These are phyloP conservation scores for Pseudomicrostroma phylloplanum DNA, from an alignment of 1,284 basidiomycete species.

Conservation along the genomic window DNA sequence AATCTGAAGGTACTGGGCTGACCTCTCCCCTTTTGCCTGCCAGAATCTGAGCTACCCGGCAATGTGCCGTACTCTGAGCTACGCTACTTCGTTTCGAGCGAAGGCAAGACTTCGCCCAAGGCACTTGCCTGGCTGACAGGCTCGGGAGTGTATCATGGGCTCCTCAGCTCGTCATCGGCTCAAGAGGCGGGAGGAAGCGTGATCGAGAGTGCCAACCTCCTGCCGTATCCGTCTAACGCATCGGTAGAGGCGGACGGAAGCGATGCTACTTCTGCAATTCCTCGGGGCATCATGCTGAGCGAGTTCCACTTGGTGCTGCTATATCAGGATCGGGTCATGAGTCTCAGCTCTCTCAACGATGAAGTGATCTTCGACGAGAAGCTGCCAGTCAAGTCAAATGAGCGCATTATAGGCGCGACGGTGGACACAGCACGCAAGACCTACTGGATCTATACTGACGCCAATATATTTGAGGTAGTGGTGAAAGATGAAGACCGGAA, in stretches of 20 bases:
- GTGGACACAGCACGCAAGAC: conserved; percentile 76
- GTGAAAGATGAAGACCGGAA: conserved; percentile 83
- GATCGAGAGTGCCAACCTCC: conserved; percentile 62
- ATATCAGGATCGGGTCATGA: conserved; percentile 72
- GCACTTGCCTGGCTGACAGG: conserved; percentile 84
- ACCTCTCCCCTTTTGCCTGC: conserved; percentile 26
- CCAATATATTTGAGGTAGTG: conserved; percentile 81
- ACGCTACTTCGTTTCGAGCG: conserved; percentile 46
- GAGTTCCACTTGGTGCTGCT: conserved; percentile 88
- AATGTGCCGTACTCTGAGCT: conserved; percentile 51
- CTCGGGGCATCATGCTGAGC: conserved; percentile 70
- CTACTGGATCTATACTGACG: conserved; percentile 89
- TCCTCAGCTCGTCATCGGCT: conserved; percentile 23
- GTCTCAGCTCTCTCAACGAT: conserved; percentile 74
- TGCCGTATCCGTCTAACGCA: conserved; percentile 43
- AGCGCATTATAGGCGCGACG: conserved; percentile 38
- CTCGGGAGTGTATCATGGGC: conserved; percentile 41
- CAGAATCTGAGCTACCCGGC: conserved; percentile 45
- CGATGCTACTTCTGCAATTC: conserved; percentile 21
- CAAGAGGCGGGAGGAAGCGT: conserved; percentile 60
- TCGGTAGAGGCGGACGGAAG: conserved; percentile 17
- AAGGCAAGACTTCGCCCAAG: conserved; percentile 53
- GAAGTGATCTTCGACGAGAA: conserved; percentile 74
- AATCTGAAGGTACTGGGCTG: not conserved
- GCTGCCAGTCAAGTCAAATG: conserved; percentile 33